Percentiles rank a stretch among this genome's conserved stretches.
Evolutionary conservation across 768 basidiomycete species (phyloP).

Genomic region (Mycena epipterygia): DNA sequence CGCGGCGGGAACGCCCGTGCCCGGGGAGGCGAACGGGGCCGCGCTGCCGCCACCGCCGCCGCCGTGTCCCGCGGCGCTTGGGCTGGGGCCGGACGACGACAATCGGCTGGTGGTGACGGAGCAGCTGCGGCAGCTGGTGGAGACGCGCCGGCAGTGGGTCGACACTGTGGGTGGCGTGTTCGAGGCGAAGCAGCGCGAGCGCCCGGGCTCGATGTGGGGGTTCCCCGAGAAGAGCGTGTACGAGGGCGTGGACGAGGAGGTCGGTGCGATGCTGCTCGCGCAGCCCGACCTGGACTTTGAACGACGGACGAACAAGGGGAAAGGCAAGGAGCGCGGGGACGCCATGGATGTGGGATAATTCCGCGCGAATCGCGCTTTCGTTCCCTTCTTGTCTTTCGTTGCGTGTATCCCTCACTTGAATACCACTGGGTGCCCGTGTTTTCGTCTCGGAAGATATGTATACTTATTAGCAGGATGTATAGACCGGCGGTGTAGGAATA

Average conservation of each 20-base stretch:
- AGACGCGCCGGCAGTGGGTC: conserved; percentile 85
- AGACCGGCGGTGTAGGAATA: conserved; percentile 1
- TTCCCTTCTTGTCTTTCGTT: not conserved
- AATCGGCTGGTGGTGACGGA: conserved; percentile 74
- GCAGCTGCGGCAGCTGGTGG: conserved; percentile 78
- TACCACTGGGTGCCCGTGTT: not conserved
- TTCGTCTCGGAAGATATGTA: not conserved
- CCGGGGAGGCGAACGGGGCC: conserved; percentile 45
- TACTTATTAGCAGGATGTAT: not conserved
- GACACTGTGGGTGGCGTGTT: conserved; percentile 82
- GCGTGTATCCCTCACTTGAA: conserved; percentile 20
- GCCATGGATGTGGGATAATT: conserved; percentile 79
- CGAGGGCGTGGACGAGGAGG: conserved; percentile 79
- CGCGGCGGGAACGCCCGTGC: conserved; percentile 37
- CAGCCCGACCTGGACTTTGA: conserved; percentile 39
- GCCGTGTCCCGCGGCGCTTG: conserved; percentile 80
- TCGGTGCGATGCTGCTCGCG: conserved; percentile 54
- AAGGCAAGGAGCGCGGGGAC: conserved; percentile 69
- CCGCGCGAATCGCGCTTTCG: conserved; percentile 7
- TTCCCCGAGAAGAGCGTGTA: conserved; percentile 83
- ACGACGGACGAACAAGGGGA: conserved; percentile 52
- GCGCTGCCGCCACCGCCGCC: conserved; percentile 59
- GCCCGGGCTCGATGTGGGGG: conserved; percentile 82
- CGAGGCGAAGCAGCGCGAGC: conserved; percentile 75
- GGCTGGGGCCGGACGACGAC: conserved; percentile 77